Conservation (phyloP, 192 early-diverging fungal species). For the Pilobolus umbonatus region DNA sequence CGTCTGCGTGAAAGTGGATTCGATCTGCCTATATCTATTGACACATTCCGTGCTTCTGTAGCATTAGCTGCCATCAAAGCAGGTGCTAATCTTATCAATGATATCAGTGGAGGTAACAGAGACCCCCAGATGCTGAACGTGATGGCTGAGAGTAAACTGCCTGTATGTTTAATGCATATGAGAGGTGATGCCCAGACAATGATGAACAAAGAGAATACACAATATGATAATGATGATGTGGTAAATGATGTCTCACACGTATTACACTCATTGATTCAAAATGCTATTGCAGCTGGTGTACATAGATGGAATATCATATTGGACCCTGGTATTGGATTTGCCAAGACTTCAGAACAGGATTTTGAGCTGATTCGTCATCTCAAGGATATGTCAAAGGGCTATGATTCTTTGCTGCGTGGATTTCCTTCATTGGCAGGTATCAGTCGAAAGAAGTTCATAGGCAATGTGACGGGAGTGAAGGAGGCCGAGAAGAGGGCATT, state of each 20-base stretch:
- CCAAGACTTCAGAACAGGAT: slow-evolving; percentile 84
- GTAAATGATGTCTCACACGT: slow-evolving; percentile 64
- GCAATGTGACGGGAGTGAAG: slow-evolving; percentile 56
- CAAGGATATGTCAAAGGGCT: slow-evolving; percentile 46
- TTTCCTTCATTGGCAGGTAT: slow-evolving; percentile 92
- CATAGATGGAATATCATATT: slow-evolving; percentile 95
- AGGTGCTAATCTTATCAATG: slow-evolving; percentile 93
- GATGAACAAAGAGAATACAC: slow-evolving; percentile 69
- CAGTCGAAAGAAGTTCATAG: slow-evolving; percentile 91
- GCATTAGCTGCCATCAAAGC: slow-evolving; percentile 83
- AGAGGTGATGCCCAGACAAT: slow-evolving; percentile 91
- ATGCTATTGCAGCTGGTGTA: slow-evolving; percentile 76
- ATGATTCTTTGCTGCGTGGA: slow-evolving; percentile 47
- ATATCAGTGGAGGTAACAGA: slow-evolving; percentile 81
- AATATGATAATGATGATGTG: slow-evolving; percentile 65
- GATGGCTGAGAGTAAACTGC: slow-evolving; percentile 73
- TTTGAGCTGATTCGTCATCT: slow-evolving; percentile 80
- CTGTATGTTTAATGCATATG: slow-evolving; percentile 97
- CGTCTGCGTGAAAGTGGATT: slow-evolving; percentile 60
- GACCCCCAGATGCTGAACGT: slow-evolving; percentile 79
- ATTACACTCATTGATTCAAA: slow-evolving; percentile 61
- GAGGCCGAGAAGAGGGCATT: slow-evolving; percentile 71
- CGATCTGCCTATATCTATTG: slow-evolving; percentile 80
- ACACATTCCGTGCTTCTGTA: slow-evolving; percentile 85
- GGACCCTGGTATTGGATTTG: slow-evolving; percentile 97